Evolutionary conservation across 2,329 filamentous ascomycete species (phyloP), one percentile per base, ranked within the genome.

Genomic region (Tolypocladium nubicola): DNA sequence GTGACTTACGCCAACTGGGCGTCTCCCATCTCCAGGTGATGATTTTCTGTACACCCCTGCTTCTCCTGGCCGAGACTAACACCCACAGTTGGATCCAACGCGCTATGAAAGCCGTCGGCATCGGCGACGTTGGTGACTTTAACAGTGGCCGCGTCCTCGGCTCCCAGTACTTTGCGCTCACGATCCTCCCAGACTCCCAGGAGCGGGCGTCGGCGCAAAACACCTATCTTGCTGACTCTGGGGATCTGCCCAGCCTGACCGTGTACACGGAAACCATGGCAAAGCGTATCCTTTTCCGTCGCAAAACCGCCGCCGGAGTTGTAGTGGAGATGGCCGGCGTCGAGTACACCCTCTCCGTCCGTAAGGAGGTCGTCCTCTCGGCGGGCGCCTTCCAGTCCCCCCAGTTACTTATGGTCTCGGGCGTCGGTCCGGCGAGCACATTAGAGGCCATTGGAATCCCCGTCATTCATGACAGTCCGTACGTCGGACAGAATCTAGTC

Each of bases 201-300:
- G 26, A 26, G 4, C 26, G 26, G 26, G 26, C 26, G 26, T 78
- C 16, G 76, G 76, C 0, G 64, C 79, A 26, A 60, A 26, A 26
- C 4, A 76, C 75, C 0, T 63, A 71, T 26, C 26, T 26, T 2
- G 26, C 26, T 2, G 26, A 26, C 26, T 26, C 26, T 26, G 26
- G 26, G 26, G 26, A 26, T 26, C 26, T 26, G 26, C 26, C 26
- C 26, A 26, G 26, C 26, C 26, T 26, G 4, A 26, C 26, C 26
- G 26, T 26, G 26, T 26, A 26, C 26, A 26, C 26, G 26, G 26
- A 26, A 26, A 26, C 26, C 26, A 26, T 26, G 14, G 77, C 73
- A 5, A 70, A 74, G 61, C 71, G 67, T 53, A 70, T 81, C 3
- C 30, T 77, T 0, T 79, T 77, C 54, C n/a, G 23, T 6, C 61